Base-by-base conservation (phyloP, 768 basidiomycete genomes). In the Amanita jacksonii region DNA sequence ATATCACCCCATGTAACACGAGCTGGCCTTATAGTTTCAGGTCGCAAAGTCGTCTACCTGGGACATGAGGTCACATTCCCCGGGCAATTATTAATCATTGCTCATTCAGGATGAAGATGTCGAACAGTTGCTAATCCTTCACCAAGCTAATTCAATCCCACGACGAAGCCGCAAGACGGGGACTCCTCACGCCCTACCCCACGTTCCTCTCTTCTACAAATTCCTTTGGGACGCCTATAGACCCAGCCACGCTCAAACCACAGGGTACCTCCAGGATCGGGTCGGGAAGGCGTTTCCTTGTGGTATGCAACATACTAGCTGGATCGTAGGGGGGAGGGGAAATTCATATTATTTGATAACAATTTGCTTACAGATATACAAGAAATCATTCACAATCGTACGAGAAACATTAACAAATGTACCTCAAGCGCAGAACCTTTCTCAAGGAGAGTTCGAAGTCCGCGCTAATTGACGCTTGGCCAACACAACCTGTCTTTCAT, bases 161-260 rank as follows among this genome's bases (percentile, higher is more conserved):
- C n/a, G n/a, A 12, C 27, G 27, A 28, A 28, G 27, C 12, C 6
- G 27, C 27, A 28, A 28, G 27, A 12, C 27, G 12, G 12, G 27
- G 27, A 12, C 27, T 28, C 27, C 12, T 28, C n/a, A n/a, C n/a
- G n/a, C n/a, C n/a, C n/a, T n/a, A 61, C 38, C 64, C 72, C 2
- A 56, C 52, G 4, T 68, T 75, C 54, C 74, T 71, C 52, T 63
- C 69, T 2, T 69, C 69, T 2, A 72, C 65, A 7, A 58, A 62
- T 38, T 73, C 73, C 3, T 72, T 75, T 41, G 69, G 67, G 23
- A 73, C 73, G 1, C 73, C 75, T 2, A 50, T 66, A 4, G 69
- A 61, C 1, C 69, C 73, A 5, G 61, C 69, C 2, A 43, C 57
- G 19, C 57, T 73, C 35, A 66, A 68, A 45, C 45, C 10, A 28